These are phyloP conservation scores for Gillenia trifoliata DNA, from an alignment of 306 rosid genomes.

Conservation along the genomic window DNA sequence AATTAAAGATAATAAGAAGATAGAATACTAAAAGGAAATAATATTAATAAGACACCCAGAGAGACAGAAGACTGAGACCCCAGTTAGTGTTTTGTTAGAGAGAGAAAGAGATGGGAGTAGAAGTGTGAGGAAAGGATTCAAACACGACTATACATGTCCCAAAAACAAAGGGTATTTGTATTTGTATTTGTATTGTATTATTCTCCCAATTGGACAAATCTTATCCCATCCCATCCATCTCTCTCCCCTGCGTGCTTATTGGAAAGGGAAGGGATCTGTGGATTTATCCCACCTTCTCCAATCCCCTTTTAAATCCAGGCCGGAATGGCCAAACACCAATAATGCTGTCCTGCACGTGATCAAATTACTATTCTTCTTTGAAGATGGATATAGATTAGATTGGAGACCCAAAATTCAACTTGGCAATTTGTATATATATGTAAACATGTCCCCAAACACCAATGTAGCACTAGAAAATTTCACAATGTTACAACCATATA, in stretches of 20 bases:
- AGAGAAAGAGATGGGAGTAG: slow-evolving; percentile 8
- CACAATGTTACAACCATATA: no score
- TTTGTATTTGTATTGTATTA: not conserved
- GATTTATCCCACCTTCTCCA: not conserved
- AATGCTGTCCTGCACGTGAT: slow-evolving; percentile 70
- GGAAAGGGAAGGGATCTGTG: slow-evolving; percentile 57
- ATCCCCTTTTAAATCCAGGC: slow-evolving; percentile 21
- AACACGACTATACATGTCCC: slow-evolving; percentile 40
- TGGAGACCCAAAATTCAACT: no score
- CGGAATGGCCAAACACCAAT: slow-evolving; percentile 53
- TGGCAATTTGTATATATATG: no score
- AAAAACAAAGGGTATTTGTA: not conserved
- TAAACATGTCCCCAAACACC: no score
- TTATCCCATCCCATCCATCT: slow-evolving; percentile 58
- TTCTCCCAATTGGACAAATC: slow-evolving; percentile 56
- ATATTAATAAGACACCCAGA: slow-evolving; percentile 27
- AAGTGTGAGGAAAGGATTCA: slow-evolving; percentile 65
- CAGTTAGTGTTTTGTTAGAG: not conserved
- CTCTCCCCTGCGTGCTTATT: slow-evolving; percentile 31
- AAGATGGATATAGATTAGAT: no score
- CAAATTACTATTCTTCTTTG: slow-evolving; percentile 19
- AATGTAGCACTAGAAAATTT: no score
- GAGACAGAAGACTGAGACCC: slow-evolving; percentile 14
- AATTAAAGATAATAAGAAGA: slow-evolving; percentile 17
- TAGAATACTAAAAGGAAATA: slow-evolving; percentile 8